Evolutionary conservation across 2,329 filamentous ascomycete genomes (phyloP).

Genomic region (Xylaria digitata): DNA sequence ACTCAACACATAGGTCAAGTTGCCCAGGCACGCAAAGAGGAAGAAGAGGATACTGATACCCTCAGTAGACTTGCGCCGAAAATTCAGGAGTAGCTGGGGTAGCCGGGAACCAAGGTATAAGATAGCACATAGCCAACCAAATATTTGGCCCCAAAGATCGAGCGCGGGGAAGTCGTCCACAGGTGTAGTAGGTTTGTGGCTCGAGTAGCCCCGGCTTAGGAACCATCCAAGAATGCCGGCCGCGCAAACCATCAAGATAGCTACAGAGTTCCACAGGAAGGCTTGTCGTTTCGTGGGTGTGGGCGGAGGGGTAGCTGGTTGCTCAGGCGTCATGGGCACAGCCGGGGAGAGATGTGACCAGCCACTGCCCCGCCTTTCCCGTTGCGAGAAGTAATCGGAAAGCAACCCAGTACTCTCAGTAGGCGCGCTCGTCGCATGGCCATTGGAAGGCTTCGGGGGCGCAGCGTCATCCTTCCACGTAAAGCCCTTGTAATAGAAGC

Average conservation of each 20-base stretch:
- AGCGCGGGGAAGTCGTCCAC: conserved; percentile 69
- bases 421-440: conserved; percentile 53
- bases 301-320: conserved; percentile 57
- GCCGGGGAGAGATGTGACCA: conserved; percentile 80
- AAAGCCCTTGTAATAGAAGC: conserved; percentile 95
- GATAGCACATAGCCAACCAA: conserved; percentile 90
- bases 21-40: conserved; percentile 94
- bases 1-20: conserved; percentile 90
- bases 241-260: conserved; percentile 82
- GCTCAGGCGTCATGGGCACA: conserved; percentile 75
- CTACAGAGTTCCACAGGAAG: conserved; percentile 77
- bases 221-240: conserved; percentile 91
- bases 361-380: conserved; percentile 63
- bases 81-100: conserved; percentile 92
- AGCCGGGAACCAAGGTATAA: conserved; percentile 91
- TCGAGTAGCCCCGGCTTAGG: conserved; percentile 66
- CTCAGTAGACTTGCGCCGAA: conserved; percentile 90
- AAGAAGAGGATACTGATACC: conserved; percentile 96
- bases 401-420: conserved; percentile 67
- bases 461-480: conserved; percentile 68
- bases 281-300: conserved; percentile 66
- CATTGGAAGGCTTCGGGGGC: conserved; percentile 53
- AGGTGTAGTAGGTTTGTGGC: conserved; percentile 50
- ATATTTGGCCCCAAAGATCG: conserved; percentile 84
- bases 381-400: conserved; percentile 54